Conservation (phyloP, 2,329 filamentous ascomycete genomes). For the Colletotrichum trifolii region DNA sequence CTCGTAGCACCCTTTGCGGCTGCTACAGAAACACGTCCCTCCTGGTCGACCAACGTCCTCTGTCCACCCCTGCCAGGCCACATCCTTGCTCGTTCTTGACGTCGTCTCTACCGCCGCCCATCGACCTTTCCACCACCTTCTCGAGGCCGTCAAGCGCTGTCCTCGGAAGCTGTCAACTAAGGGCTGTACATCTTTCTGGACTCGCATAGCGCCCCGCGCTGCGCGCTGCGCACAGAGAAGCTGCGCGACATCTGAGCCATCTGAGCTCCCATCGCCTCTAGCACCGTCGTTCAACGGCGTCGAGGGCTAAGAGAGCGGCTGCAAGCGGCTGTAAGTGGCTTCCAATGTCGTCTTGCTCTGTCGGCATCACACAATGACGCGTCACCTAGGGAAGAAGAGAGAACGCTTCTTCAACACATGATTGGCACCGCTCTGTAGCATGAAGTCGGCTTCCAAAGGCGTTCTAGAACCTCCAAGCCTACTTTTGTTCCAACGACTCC, state of each 20-base stretch:
- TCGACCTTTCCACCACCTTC: no score
- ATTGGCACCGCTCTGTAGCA: conserved; percentile 46
- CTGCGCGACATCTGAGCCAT: no score
- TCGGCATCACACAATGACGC: conserved; percentile 8
- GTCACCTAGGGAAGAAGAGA: conserved; percentile 15
- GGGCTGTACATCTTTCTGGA: no score
- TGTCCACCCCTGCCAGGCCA: conserved; percentile 7
- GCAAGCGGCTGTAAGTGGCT: conserved; percentile 21
- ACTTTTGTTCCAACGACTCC: conserved; percentile 21
- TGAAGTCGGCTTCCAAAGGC: conserved; percentile 35
- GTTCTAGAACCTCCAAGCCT: conserved; percentile 4
- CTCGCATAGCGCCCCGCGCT: no score
- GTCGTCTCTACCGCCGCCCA: background rate
- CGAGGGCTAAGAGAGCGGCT: no score
- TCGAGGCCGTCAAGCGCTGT: no score
- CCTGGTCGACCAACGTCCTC: conserved; percentile 37
- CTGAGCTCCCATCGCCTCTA: no score
- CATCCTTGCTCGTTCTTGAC: conserved; percentile 29
- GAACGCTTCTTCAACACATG: conserved; percentile 43
- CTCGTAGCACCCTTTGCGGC: conserved; percentile 41
- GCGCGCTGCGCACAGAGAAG: no score
- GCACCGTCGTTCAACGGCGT: no score
- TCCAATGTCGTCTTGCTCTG: conserved; percentile 4
- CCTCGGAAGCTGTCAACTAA: no score
- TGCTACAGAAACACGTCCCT: conserved; percentile 45